phyloP scores from a whole-genome alignment of 495 filamentous ascomycete genomes.

The Penicillium flavigenum region DNA sequence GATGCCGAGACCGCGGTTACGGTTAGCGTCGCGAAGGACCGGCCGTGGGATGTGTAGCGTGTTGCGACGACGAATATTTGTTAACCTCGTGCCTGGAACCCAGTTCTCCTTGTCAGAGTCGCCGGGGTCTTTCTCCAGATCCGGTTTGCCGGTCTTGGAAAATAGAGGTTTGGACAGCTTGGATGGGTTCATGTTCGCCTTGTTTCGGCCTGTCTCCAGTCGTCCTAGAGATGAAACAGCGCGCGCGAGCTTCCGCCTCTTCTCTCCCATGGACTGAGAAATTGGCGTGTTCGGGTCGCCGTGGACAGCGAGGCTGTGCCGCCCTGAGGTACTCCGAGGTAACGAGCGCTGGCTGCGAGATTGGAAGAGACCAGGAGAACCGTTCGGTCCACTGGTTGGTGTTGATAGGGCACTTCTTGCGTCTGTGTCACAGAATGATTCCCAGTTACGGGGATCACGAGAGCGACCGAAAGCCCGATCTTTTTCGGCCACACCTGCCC shows the following conservation, averaged over 20 bases:
- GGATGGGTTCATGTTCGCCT: slow-evolving; percentile 15
- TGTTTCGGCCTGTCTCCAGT: slow-evolving; percentile 52
- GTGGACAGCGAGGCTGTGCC: slow-evolving; percentile 56
- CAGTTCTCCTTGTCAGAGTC: slow-evolving; percentile 97
- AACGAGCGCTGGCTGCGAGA: slow-evolving; percentile 56
- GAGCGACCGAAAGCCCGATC: slow-evolving; percentile 63
- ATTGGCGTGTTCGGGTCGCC: slow-evolving; percentile 47
- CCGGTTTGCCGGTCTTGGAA: slow-evolving; percentile 29
- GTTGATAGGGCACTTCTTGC: slow-evolving; percentile 68
- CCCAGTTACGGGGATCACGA: slow-evolving; percentile 80
- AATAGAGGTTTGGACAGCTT: slow-evolving; percentile 31
- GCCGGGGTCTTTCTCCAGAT: slow-evolving; percentile 49
- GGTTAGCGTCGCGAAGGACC: slow-evolving; percentile 49
- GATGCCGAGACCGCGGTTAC: slow-evolving; percentile 28
- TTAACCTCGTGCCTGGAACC: slow-evolving; percentile 56
- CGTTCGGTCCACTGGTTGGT: slow-evolving; percentile 69
- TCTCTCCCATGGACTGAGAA: slow-evolving; percentile 52
- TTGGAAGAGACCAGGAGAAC: slow-evolving; percentile 69
- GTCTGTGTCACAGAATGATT: slow-evolving; percentile 73
- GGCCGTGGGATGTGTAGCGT: slow-evolving; percentile 38
- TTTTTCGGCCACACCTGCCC: slow-evolving; percentile 31
- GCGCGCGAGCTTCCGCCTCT: slow-evolving; percentile 60
- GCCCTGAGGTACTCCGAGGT: slow-evolving; percentile 35
- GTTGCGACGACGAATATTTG: slow-evolving; percentile 41
- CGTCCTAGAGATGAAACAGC: slow-evolving; percentile 66